Percentiles rank a stretch among this genome's conserved stretches.
Conservation (phyloP, 2,329 filamentous ascomycete genomes). For the Aspergillus sp. region DNA sequence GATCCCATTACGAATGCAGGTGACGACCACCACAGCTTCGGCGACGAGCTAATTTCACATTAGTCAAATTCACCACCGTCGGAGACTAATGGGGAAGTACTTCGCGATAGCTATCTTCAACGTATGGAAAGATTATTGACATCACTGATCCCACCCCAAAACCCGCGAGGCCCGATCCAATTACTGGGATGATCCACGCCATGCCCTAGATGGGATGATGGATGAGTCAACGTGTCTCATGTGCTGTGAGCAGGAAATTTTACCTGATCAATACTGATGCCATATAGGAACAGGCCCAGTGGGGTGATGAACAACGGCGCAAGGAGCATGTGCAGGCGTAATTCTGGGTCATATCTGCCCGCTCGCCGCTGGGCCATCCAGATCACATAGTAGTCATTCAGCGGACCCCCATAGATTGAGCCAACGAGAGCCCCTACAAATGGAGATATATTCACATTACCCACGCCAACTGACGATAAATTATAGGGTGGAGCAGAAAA, state of each 20-base stretch:
- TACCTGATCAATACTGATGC: conserved; percentile 14
- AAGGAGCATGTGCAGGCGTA: conserved; percentile 28
- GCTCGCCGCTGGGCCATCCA: conserved; percentile 30
- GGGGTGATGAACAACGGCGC: conserved; percentile 20
- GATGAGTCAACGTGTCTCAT: not conserved
- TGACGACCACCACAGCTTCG: not conserved
- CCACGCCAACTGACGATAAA: conserved; percentile 30
- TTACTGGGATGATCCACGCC: conserved; percentile 3
- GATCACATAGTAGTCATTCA: conserved; percentile 35
- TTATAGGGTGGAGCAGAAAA: conserved; percentile 36
- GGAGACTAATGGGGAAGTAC: not conserved
- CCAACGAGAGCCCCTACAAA: conserved; percentile 37
- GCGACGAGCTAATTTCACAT: not conserved
- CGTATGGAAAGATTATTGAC: conserved; percentile 3
- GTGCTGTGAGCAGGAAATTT: not conserved
- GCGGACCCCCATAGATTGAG: conserved; percentile 26
- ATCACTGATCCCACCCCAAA: conserved; percentile 5
- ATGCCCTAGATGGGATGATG: not conserved
- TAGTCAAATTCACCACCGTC: not conserved
- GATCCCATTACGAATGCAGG: conserved; percentile 2
- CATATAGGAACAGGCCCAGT: conserved; percentile 32
- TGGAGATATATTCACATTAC: conserved; percentile 33
- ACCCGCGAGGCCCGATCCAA: conserved; percentile 4
- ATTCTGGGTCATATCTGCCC: conserved; percentile 42
- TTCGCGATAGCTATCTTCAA: conserved; percentile 5